A percentile compares a stretch with the other conserved stretches of the same genome.
phyloP scores from a whole-genome alignment of 176 grass and related monocot genomes.

The Cymbopogon citratus region DNA sequence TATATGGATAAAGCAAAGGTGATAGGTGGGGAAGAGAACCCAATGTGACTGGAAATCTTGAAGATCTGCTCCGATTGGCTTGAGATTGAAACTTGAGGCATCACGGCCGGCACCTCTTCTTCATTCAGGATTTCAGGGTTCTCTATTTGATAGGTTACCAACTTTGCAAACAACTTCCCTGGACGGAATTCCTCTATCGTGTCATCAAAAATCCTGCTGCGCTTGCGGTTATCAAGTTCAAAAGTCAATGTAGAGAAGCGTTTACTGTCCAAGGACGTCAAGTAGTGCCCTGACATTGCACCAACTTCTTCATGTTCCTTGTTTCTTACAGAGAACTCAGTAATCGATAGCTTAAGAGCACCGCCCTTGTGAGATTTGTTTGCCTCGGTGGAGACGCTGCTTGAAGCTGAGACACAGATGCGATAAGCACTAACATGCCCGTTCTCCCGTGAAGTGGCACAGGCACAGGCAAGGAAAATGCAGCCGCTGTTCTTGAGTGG shows the following conservation, averaged over 20 bases:
- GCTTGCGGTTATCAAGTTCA: background rate
- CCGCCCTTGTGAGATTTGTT: too few relatives aligned
- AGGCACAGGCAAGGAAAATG: slow-evolving; percentile 9
- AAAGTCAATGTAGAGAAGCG: background rate
- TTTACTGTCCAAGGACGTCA: background rate
- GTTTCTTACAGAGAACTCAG: background rate
- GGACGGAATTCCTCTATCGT: background rate
- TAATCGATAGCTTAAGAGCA: background rate
- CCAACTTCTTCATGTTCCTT: background rate
- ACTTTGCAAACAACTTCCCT: background rate
- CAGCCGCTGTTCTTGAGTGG: too few relatives aligned
- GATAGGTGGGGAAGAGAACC: slow-evolving; percentile 7
- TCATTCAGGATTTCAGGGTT: background rate
- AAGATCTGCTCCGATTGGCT: background rate
- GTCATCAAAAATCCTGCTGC: background rate
- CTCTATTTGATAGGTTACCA: background rate
- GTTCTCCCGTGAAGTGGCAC: background rate
- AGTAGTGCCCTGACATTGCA: background rate
- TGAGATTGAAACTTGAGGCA: background rate
- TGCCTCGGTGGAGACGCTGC: background rate
- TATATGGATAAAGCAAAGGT: slow-evolving; percentile 5
- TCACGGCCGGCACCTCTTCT: background rate
- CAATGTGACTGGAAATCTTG: background rate
- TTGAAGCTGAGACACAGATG: background rate
- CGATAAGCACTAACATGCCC: background rate